Base-by-base conservation (phyloP, 2,329 filamentous ascomycete genomes). In the Truncatella angustata region DNA sequence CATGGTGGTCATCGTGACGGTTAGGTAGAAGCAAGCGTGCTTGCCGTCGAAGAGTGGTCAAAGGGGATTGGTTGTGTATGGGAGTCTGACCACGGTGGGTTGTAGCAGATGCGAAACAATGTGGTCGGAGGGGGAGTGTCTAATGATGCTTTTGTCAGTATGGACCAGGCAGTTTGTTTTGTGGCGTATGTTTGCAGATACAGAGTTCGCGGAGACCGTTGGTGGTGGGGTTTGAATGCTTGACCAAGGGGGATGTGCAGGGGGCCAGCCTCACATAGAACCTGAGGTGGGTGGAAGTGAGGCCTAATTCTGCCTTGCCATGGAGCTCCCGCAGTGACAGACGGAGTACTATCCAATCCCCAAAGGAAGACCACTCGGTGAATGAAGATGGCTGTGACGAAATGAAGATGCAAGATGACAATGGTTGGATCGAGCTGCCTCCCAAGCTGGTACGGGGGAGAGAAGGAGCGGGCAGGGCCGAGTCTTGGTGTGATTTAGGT, bases 1-100 rank as follows among this genome's bases (percentile, higher is more conserved):
- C 66, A 68, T 68, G n/a, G 66, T 68, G 49, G 66, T 68, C 66
- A 68, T 68, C 43, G 49, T 66, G 60, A 54, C 51, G 54, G 51
- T 53, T 50, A 46, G 39, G 48, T 26, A 24, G 26, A 39, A 58
- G 63, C 48, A 46, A 46, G 35, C n/a, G 34, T 16, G 43, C 28
- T 28, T 36, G 21, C 37, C 46, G 32, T 48, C 12, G 28, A 34
- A 44, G 21, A 18, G 37, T 40, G 37, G 4, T 42, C 21, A 16
- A 47, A 18, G 32, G 44, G 12, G 10, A 10, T 35, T n/a, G 16
- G 26, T 16, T n/a, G n/a, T n/a, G n/a, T n/a, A n/a, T n/a, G n/a
- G n/a, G n/a, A n/a, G 14, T 39, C 36, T n/a, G 18, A 20, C 36
- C 26, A n/a, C n/a, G n/a, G n/a, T n/a, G n/a, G n/a, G n/a, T n/a